phyloP scores from a whole-genome alignment of 306 rosid species.

The Potentilla sterilis region DNA sequence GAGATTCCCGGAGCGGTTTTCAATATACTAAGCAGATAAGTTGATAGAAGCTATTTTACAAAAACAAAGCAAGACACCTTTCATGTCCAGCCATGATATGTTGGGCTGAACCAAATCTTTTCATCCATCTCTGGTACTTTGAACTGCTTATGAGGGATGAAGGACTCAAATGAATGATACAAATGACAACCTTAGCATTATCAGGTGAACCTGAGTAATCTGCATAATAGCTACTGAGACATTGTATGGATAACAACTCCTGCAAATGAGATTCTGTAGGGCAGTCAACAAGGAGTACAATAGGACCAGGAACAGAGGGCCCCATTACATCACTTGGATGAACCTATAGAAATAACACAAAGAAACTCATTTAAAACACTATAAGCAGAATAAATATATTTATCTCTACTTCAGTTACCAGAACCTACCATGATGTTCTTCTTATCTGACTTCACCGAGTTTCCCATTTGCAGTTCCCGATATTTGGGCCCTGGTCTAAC shows the following conservation, averaged over 20 bases:
- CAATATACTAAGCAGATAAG: constrained; percentile 15
- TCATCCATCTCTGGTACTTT: constrained; percentile 83
- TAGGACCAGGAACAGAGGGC: constrained; percentile 89
- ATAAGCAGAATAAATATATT: not conserved
- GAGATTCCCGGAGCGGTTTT: constrained; percentile 14
- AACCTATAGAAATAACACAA: constrained; percentile 47
- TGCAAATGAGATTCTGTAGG: constrained; percentile 80
- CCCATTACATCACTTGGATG: constrained; percentile 91
- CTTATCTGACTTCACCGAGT: constrained; percentile 76
- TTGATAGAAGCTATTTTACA: not conserved
- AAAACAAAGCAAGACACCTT: constrained; percentile 45
- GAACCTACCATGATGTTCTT: constrained; percentile 63
- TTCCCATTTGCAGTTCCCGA: constrained; percentile 75
- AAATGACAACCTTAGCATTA: constrained; percentile 52
- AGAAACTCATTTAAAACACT: constrained; percentile 20
- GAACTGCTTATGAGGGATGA: constrained; percentile 51
- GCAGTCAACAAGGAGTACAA: constrained; percentile 89
- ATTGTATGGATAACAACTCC: constrained; percentile 51
- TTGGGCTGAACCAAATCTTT: constrained; percentile 66
- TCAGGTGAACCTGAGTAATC: constrained; percentile 42
- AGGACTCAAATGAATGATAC: constrained; percentile 85
- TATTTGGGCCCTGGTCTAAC: constrained; percentile 82
- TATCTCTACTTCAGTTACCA: constrained; percentile 15
- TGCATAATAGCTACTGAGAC: constrained; percentile 51
- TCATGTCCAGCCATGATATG: constrained; percentile 94